phyloP scores from a whole-genome alignment of 2,329 filamentous ascomycete genomes.

The Talaromyces amestolkiae region DNA sequence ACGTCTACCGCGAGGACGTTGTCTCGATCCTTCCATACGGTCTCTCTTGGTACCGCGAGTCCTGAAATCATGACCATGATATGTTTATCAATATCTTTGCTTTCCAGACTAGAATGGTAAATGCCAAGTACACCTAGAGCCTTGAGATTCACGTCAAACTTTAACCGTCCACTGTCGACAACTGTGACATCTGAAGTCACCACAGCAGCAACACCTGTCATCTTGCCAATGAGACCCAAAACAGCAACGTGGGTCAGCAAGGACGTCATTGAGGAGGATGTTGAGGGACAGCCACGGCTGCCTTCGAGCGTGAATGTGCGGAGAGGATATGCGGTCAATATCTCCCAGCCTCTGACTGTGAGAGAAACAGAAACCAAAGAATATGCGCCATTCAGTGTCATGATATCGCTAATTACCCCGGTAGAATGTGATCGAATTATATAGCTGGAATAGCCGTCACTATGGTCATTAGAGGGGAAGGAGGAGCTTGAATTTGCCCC shows the following conservation, averaged over 20 bases:
- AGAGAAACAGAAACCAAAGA: constrained; percentile 63
- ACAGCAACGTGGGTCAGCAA: constrained; percentile 55
- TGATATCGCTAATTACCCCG: constrained; percentile 54
- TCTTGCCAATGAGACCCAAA: constrained; percentile 78
- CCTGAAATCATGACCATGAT: constrained; percentile 75
- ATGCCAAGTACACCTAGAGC: constrained; percentile 70
- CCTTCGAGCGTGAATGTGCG: constrained; percentile 49
- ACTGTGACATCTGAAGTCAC: constrained; percentile 60
- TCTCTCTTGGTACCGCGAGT: constrained; percentile 64
- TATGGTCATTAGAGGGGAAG: background rate
- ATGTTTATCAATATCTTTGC: constrained; percentile 59
- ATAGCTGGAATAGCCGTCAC: constrained; percentile 52
- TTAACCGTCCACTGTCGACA: constrained; percentile 59
- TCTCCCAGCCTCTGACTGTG: constrained; percentile 69
- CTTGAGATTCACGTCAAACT: constrained; percentile 69
- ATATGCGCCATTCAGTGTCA: constrained; percentile 32
- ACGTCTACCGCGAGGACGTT: constrained; percentile 75
- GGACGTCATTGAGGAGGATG: constrained; percentile 25
- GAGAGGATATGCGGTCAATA: constrained; percentile 72
- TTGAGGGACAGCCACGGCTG: constrained; percentile 30
- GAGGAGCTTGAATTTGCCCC: constrained; percentile 25
- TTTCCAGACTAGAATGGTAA: constrained; percentile 69
- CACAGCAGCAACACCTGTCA: constrained; percentile 82
- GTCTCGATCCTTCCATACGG: constrained; percentile 54
- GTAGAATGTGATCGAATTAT: constrained; percentile 70